phyloP scores from a whole-genome alignment of 2,329 filamentous ascomycete species.

The Diaporthe batatas region DNA sequence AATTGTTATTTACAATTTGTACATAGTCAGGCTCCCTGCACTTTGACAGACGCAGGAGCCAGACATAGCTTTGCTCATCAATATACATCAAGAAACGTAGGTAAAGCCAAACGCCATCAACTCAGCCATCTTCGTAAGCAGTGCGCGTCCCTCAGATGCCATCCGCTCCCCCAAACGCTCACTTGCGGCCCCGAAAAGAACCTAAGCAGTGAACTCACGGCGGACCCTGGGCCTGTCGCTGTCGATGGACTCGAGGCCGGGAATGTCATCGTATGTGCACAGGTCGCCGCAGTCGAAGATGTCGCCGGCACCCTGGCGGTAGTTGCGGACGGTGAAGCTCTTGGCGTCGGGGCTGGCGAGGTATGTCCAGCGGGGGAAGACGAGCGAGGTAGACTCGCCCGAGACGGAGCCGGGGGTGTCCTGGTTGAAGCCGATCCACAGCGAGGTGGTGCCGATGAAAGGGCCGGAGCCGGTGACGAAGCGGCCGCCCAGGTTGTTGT shows the following conservation, averaged over 20 bases:
- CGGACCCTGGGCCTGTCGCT: conserved; percentile 16
- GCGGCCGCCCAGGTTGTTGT: conserved; percentile 33
- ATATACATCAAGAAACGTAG: conserved; percentile 31
- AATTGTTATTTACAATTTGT: conserved; percentile 28
- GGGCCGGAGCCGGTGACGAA: conserved; percentile 24
- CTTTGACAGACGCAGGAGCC: background rate
- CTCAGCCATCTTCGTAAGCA: background rate
- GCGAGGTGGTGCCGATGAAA: conserved; percentile 12
- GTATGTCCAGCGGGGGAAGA: conserved; percentile 25
- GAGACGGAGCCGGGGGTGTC: conserved; percentile 24
- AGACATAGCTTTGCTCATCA: background rate
- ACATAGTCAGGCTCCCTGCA: background rate
- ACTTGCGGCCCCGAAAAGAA: background rate
- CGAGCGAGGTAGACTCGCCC: conserved; percentile 15
- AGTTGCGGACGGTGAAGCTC: conserved; percentile 33
- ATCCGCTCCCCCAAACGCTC: background rate
- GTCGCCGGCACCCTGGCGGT: conserved; percentile 17
- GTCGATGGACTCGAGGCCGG: conserved; percentile 29
- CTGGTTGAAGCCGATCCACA: conserved; percentile 35
- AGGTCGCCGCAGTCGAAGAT: conserved; percentile 17
- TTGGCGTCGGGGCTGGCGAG: conserved; percentile 25
- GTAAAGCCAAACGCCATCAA: conserved; percentile 2
- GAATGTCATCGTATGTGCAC: conserved; percentile 28
- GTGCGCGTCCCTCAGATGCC: background rate
- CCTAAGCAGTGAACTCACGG: conserved; percentile 22